Percentiles rank a stretch among this genome's conserved stretches.
Evolutionary conservation across 352 stramenopile genomes (phyloP).

Genomic region (Globisporangium parvum): DNA sequence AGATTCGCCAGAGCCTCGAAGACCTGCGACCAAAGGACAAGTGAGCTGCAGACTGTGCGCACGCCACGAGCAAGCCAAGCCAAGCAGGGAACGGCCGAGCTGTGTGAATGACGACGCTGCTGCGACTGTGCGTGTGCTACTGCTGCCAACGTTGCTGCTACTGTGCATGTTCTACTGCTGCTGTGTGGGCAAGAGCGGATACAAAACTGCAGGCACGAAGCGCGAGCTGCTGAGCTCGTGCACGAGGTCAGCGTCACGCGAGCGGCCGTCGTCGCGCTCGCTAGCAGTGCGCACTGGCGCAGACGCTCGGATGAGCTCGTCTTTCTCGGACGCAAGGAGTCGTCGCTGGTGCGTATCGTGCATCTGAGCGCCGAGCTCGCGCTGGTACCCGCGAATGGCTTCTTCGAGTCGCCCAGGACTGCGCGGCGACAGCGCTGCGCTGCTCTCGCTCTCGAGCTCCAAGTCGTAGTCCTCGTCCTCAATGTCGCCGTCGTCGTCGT

Average conservation of each 20-base stretch:
- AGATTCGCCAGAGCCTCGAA: conserved; percentile 71
- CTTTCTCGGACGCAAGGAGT: conserved; percentile 21
- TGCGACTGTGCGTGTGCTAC: neutral
- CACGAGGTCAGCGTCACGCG: conserved; percentile 20
- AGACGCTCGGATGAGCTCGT: conserved; percentile 11
- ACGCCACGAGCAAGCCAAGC: neutral
- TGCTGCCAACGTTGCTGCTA: conserved; percentile 11
- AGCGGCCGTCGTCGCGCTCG: conserved; percentile 8
- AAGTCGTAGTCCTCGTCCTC: neutral
- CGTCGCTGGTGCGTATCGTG: neutral
- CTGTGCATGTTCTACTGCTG: conserved; percentile 9
- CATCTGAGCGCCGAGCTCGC: conserved; percentile 9
- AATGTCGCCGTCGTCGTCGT: conserved; percentile 9
- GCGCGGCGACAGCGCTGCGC: conserved; percentile 9
- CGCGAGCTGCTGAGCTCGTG: conserved; percentile 22
- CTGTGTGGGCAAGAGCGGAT: conserved; percentile 41
- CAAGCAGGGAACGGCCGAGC: neutral
- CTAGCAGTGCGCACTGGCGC: neutral
- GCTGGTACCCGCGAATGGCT: conserved; percentile 29
- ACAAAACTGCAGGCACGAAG: conserved; percentile 54
- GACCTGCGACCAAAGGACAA: conserved; percentile 71
- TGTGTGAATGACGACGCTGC: neutral
- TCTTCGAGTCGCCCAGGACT: conserved; percentile 30
- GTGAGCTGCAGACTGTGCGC: conserved; percentile 15
- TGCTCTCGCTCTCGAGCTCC: neutral